Conservation (phyloP, 495 filamentous ascomycete genomes). For the Neurospora sp. region DNA sequence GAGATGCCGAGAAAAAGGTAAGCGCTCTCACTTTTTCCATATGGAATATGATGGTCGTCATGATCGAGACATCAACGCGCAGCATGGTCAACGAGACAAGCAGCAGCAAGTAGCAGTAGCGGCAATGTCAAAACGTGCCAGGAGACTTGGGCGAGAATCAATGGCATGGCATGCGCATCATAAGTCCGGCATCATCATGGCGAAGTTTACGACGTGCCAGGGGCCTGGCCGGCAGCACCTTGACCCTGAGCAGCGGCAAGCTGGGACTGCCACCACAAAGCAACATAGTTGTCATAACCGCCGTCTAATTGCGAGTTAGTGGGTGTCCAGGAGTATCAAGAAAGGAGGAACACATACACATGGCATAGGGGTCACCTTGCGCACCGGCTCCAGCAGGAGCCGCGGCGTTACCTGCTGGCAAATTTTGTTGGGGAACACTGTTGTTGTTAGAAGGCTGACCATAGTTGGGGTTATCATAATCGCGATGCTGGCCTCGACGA, state of each 20-base stretch:
- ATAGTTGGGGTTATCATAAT: slow-evolving; percentile 36
- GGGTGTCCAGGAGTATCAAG: neutral
- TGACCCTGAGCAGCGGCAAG: slow-evolving; percentile 19
- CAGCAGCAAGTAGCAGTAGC: slow-evolving; percentile 3
- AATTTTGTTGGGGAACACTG: slow-evolving; percentile 11
- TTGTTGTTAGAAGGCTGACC: slow-evolving; percentile 20
- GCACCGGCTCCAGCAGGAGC: slow-evolving; percentile 14
- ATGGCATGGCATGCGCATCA: slow-evolving; percentile 22
- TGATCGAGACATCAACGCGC: slow-evolving; percentile 2
- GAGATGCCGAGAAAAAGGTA: neutral
- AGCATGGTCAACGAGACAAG: slow-evolving; percentile 3
- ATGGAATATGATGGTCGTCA: slow-evolving; percentile 1
- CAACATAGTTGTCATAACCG: slow-evolving; percentile 25
- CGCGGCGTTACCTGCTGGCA: slow-evolving; percentile 11
- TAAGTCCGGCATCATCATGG: slow-evolving; percentile 9
- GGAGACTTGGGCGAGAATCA: slow-evolving; percentile 16
- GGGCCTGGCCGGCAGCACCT: slow-evolving; percentile 15
- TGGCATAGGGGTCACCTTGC: slow-evolving; percentile 22
- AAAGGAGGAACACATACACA: slow-evolving; percentile 14
- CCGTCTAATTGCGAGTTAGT: slow-evolving; percentile 17
- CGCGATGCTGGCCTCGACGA: slow-evolving; percentile 31
- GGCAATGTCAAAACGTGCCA: slow-evolving; percentile 18
- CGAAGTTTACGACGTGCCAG: slow-evolving; percentile 18
- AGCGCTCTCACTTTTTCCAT: slow-evolving; percentile 1
- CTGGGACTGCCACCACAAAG: slow-evolving; percentile 24